Conservation (phyloP, 2,329 filamentous ascomycete genomes). For the Gaeumannomyces sp. region DNA sequence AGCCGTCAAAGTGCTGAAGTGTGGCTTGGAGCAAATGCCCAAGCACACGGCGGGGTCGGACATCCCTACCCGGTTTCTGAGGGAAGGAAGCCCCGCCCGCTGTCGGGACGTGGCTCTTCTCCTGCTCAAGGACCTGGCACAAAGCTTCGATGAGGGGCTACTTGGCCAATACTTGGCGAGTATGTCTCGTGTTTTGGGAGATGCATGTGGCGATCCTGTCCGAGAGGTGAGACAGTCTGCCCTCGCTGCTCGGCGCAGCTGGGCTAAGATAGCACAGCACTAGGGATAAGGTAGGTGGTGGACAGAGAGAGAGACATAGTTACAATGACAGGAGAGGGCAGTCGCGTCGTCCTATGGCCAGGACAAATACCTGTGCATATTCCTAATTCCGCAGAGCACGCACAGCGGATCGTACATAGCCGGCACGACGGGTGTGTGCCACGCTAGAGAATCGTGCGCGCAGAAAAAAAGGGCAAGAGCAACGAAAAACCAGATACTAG, state of each 20-base stretch:
- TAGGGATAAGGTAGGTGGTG: not conserved
- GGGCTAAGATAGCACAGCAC: conserved; percentile 30
- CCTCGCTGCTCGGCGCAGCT: conserved; percentile 41
- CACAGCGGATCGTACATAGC: not conserved
- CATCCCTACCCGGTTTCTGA: not conserved
- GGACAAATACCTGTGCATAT: too few relatives aligned
- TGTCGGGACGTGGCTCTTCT: conserved; percentile 42
- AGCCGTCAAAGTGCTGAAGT: conserved; percentile 29
- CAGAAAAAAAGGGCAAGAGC: not conserved
- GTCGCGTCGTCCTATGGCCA: too few relatives aligned
- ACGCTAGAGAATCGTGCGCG: not conserved
- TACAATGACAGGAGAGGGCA: too few relatives aligned
- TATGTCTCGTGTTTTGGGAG: conserved; percentile 40
- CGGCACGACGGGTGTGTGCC: not conserved
- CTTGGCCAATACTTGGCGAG: conserved; percentile 37
- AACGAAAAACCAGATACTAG: not conserved
- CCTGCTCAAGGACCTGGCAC: conserved; percentile 42
- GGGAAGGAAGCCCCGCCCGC: conserved; percentile 14
- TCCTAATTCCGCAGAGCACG: too few relatives aligned
- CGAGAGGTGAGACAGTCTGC: conserved; percentile 46
- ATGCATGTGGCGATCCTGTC: conserved; percentile 47
- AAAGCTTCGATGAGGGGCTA: conserved; percentile 40
- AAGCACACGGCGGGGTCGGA: not conserved
- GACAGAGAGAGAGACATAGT: not conserved
- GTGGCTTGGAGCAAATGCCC: not conserved